Evolutionary conservation across 2,329 filamentous ascomycete genomes (phyloP), one percentile per base, ranked within the genome.

Genomic region (Pseudocercospora pini-densiflorae): DNA sequence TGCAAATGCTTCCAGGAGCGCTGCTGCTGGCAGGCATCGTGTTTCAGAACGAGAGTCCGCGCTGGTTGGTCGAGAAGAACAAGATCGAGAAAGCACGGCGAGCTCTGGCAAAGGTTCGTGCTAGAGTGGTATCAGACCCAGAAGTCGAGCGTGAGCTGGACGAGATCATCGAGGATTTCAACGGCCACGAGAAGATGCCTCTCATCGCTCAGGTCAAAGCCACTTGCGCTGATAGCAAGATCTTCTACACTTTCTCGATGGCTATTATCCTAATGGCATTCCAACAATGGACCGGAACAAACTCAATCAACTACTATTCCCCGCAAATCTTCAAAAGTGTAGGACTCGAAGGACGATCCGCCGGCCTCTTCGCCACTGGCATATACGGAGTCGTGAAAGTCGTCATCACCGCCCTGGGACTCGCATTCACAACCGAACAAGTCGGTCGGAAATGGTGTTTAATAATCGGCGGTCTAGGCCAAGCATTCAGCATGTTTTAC

Each of bases 31-130:
- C 79, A 3, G 84, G 84, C 0, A 79, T 86, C 14, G 71, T 84
- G 53, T 85, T 85, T 74, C 79, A 85, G 54, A 84, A 84, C 61
- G 84, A 86, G 65, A 83, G 80, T 1, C 83, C 85, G 1, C 81
- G 84, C 19, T 86, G 83, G 83, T 79, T 86, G n/a, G 81, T 84
- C n/a, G 82, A 83, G 70, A 82, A 85, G 76, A 81, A 82, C 62
- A 79, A 80, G 2, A 74, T 81, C 19, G 75, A 80, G 4, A 81
- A 83, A 21, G 84, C 84, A 0, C 78, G 76, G 7, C 75, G 76
- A 61, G 79, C 80, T 21, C 73, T 83, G 40, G 76, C 81, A 0
- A 72, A 71, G 6, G 80, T 82, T 2, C 79, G 81, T 4, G 71
- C 73, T 31, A 78, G 76, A 67, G 59, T 76, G 2, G 64, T 76